Percentiles rank a stretch among this genome's conserved stretches.
Evolutionary conservation across 257 asterid species (phyloP).

Genomic region (Nicotiana sylvestris): DNA sequence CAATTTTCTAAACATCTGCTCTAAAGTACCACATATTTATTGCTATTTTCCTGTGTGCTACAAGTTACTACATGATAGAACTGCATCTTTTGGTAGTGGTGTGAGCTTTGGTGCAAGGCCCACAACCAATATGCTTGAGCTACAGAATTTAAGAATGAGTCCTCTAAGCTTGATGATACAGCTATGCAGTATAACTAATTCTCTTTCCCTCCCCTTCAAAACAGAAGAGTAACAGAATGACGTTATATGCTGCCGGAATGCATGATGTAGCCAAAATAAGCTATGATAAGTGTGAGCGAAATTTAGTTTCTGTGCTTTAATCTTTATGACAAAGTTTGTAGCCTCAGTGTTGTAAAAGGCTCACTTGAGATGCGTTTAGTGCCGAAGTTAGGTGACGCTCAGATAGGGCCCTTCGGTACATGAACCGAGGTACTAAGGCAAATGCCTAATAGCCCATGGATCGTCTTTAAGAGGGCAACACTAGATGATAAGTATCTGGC

Average conservation of each 20-base stretch:
- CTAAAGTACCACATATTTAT: not conserved
- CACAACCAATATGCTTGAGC: not conserved
- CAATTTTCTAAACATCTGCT: not conserved
- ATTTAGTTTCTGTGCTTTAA: not conserved
- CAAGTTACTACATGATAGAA: not conserved
- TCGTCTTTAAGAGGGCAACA: not conserved
- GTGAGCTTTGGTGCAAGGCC: not conserved
- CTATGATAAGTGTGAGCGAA: not conserved
- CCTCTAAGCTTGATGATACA: slow-evolving; percentile 1
- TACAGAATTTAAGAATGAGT: not conserved
- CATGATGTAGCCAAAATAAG: not conserved
- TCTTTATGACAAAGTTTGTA: slow-evolving; percentile 5
- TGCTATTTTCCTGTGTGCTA: not conserved
- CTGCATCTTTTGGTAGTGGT: not conserved
- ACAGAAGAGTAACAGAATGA: not conserved
- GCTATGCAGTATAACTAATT: not conserved
- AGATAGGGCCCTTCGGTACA: not conserved
- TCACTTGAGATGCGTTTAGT: not conserved
- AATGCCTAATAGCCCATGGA: not conserved
- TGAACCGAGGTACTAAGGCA: not conserved
- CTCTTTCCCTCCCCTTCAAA: not conserved
- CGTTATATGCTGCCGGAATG: not conserved
- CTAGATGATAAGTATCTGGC: not conserved
- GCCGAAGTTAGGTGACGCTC: slow-evolving; percentile 6
- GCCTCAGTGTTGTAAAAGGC: not conserved